phyloP scores from a whole-genome alignment of 2,329 filamentous ascomycete genomes.

The Neurospora crassa region DNA sequence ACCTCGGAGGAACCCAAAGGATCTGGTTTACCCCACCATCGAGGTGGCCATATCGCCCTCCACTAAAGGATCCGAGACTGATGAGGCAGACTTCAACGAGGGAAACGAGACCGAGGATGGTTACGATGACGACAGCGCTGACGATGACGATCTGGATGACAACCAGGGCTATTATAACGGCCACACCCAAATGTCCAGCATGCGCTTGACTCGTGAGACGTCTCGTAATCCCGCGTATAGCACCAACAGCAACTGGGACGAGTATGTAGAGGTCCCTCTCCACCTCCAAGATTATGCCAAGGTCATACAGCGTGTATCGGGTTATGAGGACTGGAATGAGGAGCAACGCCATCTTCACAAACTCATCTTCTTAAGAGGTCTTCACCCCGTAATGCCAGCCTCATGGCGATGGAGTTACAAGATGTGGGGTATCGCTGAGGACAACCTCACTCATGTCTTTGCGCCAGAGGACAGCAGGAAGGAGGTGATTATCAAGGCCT shows the following conservation, averaged over 20 bases:
- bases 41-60: neutral
- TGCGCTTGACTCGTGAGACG: neutral
- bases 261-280: slow-evolving; percentile 10
- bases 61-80: neutral
- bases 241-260: slow-evolving; percentile 17
- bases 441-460: slow-evolving; percentile 20
- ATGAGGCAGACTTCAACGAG: neutral
- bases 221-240: slow-evolving; percentile 1
- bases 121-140: slow-evolving; percentile 3
- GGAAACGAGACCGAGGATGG: neutral
- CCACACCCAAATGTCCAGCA: neutral
- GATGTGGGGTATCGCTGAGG: slow-evolving; percentile 24
- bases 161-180: neutral
- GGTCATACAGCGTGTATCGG: slow-evolving; percentile 8
- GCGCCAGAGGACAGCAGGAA: slow-evolving; percentile 16
- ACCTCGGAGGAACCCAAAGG: neutral
- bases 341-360: slow-evolving; percentile 25
- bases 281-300: slow-evolving; percentile 11
- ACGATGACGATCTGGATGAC: slow-evolving; percentile 6
- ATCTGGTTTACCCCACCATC: neutral
- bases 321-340: slow-evolving; percentile 20
- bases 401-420: slow-evolving; percentile 24
- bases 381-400: slow-evolving; percentile 25
- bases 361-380: slow-evolving; percentile 25
- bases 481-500: slow-evolving; percentile 19